Evolutionary conservation across 192 early-diverging fungal genomes (phyloP).

Genomic region (Coemansia sp.): DNA sequence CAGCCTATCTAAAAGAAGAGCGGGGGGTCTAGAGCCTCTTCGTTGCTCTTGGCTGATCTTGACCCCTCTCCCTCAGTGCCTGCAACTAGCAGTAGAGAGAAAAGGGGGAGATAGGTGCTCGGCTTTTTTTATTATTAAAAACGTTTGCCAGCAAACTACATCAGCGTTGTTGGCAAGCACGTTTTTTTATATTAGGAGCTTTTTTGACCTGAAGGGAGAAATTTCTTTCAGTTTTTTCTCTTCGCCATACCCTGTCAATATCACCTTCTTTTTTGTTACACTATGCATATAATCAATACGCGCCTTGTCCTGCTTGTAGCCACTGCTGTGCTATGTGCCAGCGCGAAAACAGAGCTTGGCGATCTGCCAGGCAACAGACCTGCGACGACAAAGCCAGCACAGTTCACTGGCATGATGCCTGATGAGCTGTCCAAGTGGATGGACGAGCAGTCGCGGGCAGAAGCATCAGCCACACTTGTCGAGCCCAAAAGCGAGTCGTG

Average conservation of each 20-base stretch:
- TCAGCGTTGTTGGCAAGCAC: background rate
- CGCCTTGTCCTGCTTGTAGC: background rate
- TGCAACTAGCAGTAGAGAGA: background rate
- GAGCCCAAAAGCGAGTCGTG: background rate
- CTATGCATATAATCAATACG: background rate
- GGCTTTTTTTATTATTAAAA: background rate
- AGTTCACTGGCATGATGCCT: constrained; percentile 42
- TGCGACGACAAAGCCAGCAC: background rate
- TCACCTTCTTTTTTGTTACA: background rate
- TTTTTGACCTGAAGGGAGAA: background rate
- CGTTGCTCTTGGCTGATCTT: background rate
- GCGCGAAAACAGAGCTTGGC: background rate
- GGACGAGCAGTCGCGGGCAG: constrained; percentile 18
- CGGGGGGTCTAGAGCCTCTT: background rate
- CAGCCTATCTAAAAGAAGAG: background rate
- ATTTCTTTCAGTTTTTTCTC: background rate
- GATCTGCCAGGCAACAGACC: background rate
- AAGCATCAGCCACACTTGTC: background rate
- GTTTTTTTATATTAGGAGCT: background rate
- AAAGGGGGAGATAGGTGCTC: background rate
- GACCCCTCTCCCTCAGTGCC: background rate
- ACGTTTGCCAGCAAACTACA: background rate
- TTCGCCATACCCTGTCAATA: background rate
- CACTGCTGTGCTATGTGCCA: background rate
- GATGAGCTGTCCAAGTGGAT: constrained; percentile 37